These are phyloP conservation scores for Cytidiella melzeri DNA, from an alignment of 768 basidiomycete genomes.

Conservation along the genomic window DNA sequence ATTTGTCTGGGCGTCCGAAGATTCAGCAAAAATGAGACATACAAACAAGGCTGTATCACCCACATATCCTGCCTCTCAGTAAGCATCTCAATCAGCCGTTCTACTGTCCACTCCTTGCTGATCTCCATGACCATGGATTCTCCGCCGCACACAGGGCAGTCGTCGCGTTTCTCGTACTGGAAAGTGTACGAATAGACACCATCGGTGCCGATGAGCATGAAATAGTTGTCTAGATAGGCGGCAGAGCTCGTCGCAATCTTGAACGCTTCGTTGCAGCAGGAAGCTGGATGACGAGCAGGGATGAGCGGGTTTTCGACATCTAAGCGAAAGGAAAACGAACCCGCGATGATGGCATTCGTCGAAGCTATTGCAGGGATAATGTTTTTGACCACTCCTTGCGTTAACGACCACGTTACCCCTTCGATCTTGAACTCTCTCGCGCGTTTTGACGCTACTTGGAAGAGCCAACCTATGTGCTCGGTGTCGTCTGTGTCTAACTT, in stretches of 20 bases:
- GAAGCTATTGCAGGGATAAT: conserved; percentile 99
- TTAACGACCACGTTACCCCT: conserved; percentile 97
- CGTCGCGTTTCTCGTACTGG: conserved; percentile 84
- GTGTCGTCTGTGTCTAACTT: conserved; percentile 98
- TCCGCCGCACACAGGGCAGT: conserved; percentile 97
- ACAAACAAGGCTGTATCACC: conserved; percentile 28
- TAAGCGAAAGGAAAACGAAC: conserved; percentile 32
- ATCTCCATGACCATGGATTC: conserved; percentile 74
- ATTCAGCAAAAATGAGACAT: too few species aligned
- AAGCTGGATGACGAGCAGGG: conserved; percentile 41
- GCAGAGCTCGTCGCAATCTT: conserved; percentile 96
- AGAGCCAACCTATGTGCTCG: conserved; percentile 94
- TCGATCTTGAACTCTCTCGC: conserved; percentile 96
- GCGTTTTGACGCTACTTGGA: conserved; percentile 68
- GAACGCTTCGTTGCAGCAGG: conserved; percentile 98
- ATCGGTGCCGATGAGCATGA: conserved; percentile 97
- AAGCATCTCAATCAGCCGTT: conserved; percentile 82
- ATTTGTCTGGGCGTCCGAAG: conserved; percentile 84
- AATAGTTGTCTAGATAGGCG: conserved; percentile 93
- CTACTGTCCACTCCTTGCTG: conserved; percentile 69
- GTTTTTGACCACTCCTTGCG: conserved; percentile 98
- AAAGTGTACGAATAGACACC: conserved; percentile 97
- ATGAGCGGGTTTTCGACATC: too few species aligned
- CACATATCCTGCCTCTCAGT: conserved; percentile 88
- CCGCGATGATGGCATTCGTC: conserved; percentile 97